Evolutionary conservation across 768 basidiomycete species (phyloP), one percentile per base, ranked within the genome.

Genomic region (Amanita exitialis): DNA sequence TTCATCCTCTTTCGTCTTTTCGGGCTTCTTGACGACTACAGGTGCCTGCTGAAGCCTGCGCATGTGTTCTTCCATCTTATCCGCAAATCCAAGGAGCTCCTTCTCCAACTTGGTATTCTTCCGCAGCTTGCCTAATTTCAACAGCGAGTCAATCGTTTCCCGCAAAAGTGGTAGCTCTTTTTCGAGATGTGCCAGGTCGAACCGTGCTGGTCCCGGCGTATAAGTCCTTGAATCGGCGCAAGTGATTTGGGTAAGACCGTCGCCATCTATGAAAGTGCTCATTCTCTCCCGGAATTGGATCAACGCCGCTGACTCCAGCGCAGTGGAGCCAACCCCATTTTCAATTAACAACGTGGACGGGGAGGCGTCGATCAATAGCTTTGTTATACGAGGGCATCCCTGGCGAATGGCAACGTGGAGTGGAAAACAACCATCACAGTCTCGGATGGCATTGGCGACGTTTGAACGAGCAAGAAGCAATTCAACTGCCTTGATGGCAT

Each of bases 361-460:
- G 1, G 66, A 63, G 1, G 63, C 65, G 1, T 66, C 60, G 30
- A 76, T 54, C 18, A 82, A 63, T 8, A 66, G 45, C 25, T 66
- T 54, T 1, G 69, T 64, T 7, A 77, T 74, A 18, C 66, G 56
- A 0, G 65, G 18, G 52, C 54, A 69, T 18, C 66, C 64, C 0
- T 50, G 25, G 6, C 64, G 64, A 20, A 73, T 67, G 0, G 80
- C 77, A 23, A 66, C 52, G 56, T 82, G 80, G 2, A 83, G 63
- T 2, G 78, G 73, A 0, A 70, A 78, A n/a, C 67, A 72, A 0
- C 78, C 81, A 41, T 71, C 66, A 25, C 66, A 64, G 56, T 82
- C 73, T 28, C 68, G 73, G 6, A 67, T 57, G 3, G 72, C 56
- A 23, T 73, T 62, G 4, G 66, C 57, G 0, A 68, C 52, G 37